Percentiles rank a stretch among this genome's conserved stretches.
Evolutionary conservation across 805 yeast genomes (phyloP).

Genomic region (Candida caryicola): DNA sequence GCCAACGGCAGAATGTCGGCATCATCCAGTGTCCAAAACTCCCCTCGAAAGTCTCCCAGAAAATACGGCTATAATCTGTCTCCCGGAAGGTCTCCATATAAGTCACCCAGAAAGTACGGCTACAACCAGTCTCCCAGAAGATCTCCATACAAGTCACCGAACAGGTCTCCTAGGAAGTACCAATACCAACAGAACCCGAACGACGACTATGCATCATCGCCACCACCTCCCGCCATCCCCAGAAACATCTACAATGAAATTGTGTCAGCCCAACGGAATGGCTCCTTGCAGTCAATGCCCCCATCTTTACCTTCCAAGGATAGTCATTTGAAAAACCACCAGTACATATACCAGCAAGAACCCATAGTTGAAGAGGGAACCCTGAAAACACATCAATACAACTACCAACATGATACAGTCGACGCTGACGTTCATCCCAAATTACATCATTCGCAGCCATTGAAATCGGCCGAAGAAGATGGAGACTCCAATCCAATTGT

Average conservation of each 20-base stretch:
- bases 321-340: conserved; percentile 8
- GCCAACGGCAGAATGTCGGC: conserved; percentile 23
- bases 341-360: conserved; percentile 1
- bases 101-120: conserved; percentile 18
- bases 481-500: conserved; percentile 16
- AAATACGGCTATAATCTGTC: conserved; percentile 15
- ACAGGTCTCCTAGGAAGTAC: conserved; percentile 22
- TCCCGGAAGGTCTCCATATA: conserved; percentile 18
- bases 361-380: conserved; percentile 1
- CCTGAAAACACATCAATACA: conserved; percentile 1
- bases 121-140: conserved; percentile 16
- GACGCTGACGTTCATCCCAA: conserved; percentile 4
- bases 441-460: neutral
- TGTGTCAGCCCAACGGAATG: conserved; percentile 31
- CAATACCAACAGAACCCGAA: conserved; percentile 7
- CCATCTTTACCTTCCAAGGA: conserved; percentile 45
- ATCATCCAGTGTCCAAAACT: conserved; percentile 33
- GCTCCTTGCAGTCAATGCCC: conserved; percentile 29
- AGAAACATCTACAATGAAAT: conserved; percentile 45
- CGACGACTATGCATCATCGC: conserved; percentile 9
- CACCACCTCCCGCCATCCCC: conserved; percentile 33
- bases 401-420: conserved; percentile 3
- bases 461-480: neutral
- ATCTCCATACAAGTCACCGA: conserved; percentile 16
- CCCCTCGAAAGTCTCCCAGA: conserved; percentile 23